Base-by-base conservation (phyloP, 345 rosid genomes). In the Trapa bicornis region DNA sequence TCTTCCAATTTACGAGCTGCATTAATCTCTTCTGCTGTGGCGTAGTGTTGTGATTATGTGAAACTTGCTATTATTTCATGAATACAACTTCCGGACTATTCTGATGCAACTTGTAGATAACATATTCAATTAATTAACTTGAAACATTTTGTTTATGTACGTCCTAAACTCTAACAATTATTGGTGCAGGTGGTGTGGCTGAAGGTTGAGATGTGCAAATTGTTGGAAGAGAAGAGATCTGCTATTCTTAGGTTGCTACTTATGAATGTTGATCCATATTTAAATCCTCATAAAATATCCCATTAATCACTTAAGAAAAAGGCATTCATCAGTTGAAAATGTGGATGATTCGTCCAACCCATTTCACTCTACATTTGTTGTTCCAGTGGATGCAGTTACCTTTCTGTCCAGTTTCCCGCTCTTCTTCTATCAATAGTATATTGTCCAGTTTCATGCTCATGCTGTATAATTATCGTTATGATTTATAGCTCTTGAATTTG, bases 211-310 rank as follows among this genome's bases (percentile, higher is more conserved):
- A 76, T 91, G 68, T 91, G 91, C 76, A 86, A 87, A 70, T 65
- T 89, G 61, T 77, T 94, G 73, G 92, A 89, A 82, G 95, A 94
- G 80, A 91, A 87, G 80, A 85, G 95, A 86, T 85, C 89, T 64
- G 84, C 93, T 50, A 66, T 80, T 45, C 83, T 94, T 75, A 86
- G 97, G 99, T 89, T 76, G 71, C 74, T 75, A 61, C 71, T 65
- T 74, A 16, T 73, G 14, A 37, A 53, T 68, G 37, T 64, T 75
- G 7, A n/a, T 69, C 42, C n/a, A 4, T 35, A 29, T n/a, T 53
- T 17, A 3, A 35, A 53, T 7, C 42, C 47, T 41, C 47, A 17
- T 6, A 32, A 33, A 15, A 15, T 2, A 35, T 47, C 61, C 52
- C 41, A 37, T 52, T 54, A 58, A 3, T 22, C 29, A 22, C 29